phyloP scores from a whole-genome alignment of 371 early-diverging fungal genomes.

The Mortierella sp. region DNA sequence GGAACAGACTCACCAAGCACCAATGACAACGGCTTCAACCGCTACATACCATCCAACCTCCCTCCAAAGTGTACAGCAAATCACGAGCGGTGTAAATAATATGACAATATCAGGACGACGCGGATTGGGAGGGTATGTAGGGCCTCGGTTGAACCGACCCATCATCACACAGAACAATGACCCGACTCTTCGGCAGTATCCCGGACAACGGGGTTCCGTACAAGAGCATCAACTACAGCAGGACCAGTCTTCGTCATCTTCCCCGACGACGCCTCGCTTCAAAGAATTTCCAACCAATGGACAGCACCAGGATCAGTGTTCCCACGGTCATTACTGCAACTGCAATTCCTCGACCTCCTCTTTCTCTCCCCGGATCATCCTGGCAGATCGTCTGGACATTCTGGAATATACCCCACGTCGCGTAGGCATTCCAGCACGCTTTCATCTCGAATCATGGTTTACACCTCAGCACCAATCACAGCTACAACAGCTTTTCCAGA shows the following conservation, averaged over 20 bases:
- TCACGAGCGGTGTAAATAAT: background rate
- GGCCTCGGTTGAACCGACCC: slow-evolving; percentile 20
- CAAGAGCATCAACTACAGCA: no score
- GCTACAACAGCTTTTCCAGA: slow-evolving; percentile 28
- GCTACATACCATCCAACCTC: background rate
- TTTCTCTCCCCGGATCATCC: slow-evolving; percentile 5
- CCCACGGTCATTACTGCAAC: no score
- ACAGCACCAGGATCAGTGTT: slow-evolving; percentile 9
- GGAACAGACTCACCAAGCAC: background rate
- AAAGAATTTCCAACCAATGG: slow-evolving; percentile 1
- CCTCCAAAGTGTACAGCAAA: background rate
- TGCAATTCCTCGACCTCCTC: slow-evolving; percentile 2
- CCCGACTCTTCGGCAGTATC: slow-evolving; percentile 13
- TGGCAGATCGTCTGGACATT: slow-evolving; percentile 25
- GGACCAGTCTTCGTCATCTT: no score
- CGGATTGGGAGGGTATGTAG: slow-evolving; percentile 38
- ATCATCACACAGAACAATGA: slow-evolving; percentile 3
- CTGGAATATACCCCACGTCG: slow-evolving; percentile 21
- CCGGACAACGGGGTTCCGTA: background rate
- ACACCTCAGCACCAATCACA: slow-evolving; percentile 41
- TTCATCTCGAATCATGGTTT: slow-evolving; percentile 34
- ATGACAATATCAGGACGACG: slow-evolving; percentile 11
- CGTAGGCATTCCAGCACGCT: slow-evolving; percentile 11
- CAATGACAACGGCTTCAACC: background rate
- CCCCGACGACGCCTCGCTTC: no score